phyloP scores from a whole-genome alignment of 192 early-diverging fungal species.

The Dissophora ornata region DNA sequence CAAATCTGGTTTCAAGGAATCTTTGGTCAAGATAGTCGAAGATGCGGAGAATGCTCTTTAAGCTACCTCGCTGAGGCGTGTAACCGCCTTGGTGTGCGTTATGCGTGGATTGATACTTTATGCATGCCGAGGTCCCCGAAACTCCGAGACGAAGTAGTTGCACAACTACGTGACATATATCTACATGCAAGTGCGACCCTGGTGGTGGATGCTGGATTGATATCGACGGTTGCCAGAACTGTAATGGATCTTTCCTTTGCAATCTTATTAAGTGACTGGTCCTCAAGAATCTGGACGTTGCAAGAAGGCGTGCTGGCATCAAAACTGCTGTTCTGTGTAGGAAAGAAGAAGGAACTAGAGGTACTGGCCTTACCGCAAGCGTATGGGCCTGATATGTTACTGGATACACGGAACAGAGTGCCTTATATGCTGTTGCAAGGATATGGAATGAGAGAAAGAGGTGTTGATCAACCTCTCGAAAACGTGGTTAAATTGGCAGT shows the following conservation, averaged over 20 bases:
- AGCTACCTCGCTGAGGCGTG: not conserved
- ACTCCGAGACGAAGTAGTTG: constrained; percentile 16
- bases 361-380: constrained; percentile 21
- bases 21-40: constrained; percentile 20
- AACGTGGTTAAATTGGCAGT: not conserved
- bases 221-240: constrained; percentile 7
- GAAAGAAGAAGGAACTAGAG: not conserved
- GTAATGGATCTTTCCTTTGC: constrained; percentile 22
- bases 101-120: constrained; percentile 20
- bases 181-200: constrained; percentile 13
- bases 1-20: constrained; percentile 28
- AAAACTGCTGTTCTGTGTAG: constrained; percentile 22
- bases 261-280: constrained; percentile 18
- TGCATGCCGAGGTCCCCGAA: constrained; percentile 1
- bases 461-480: not conserved
- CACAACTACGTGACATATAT: constrained; percentile 11
- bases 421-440: not conserved
- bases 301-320: constrained; percentile 25
- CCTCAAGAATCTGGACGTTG: constrained; percentile 21
- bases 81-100: constrained; percentile 10
- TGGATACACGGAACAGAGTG: constrained; percentile 8
- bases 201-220: constrained; percentile 17
- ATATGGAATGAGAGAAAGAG: not conserved
- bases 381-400: not conserved
- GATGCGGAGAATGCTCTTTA: constrained; percentile 15